phyloP scores from a whole-genome alignment of 768 basidiomycete genomes.

The Crepidotus variabilis region DNA sequence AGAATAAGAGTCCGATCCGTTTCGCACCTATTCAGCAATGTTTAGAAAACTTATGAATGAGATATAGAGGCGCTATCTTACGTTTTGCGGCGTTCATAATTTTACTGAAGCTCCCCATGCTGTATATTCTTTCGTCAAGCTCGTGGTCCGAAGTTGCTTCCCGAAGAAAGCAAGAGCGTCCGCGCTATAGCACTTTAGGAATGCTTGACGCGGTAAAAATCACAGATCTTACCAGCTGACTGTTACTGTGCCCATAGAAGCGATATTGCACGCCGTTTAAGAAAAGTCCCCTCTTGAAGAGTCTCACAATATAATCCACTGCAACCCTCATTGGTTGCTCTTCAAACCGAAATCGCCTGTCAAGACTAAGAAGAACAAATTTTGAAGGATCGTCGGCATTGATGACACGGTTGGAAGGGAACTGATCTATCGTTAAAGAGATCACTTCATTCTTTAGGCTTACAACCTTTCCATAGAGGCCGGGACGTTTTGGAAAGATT shows the following conservation, averaged over 20 bases:
- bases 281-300: constrained; percentile 53
- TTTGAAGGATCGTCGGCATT: constrained; percentile 52
- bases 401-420: constrained; percentile 58
- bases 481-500: constrained; percentile 22
- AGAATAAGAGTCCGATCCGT: constrained; percentile 64
- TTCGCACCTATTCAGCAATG: constrained; percentile 50
- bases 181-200: constrained; percentile 33
- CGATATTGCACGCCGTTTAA: constrained; percentile 60
- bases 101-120: constrained; percentile 50
- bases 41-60: constrained; percentile 1
- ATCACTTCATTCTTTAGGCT: constrained; percentile 48
- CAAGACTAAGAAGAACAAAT: constrained; percentile 39
- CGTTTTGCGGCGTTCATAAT: constrained; percentile 68
- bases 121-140: constrained; percentile 55
- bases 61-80: constrained; percentile 22
- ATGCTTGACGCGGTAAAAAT: background rate
- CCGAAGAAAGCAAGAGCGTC: constrained; percentile 61
- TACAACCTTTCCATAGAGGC: constrained; percentile 43
- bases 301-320: constrained; percentile 51
- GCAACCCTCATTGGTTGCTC: constrained; percentile 44
- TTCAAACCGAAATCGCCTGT: constrained; percentile 44
- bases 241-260: constrained; percentile 71
- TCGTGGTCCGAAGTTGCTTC: constrained; percentile 51
- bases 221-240: constrained; percentile 47
- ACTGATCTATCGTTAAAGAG: constrained; percentile 42